Evolutionary conservation across 371 early-diverging fungal genomes (phyloP).

Genomic region (Lichtheimia ornata): DNA sequence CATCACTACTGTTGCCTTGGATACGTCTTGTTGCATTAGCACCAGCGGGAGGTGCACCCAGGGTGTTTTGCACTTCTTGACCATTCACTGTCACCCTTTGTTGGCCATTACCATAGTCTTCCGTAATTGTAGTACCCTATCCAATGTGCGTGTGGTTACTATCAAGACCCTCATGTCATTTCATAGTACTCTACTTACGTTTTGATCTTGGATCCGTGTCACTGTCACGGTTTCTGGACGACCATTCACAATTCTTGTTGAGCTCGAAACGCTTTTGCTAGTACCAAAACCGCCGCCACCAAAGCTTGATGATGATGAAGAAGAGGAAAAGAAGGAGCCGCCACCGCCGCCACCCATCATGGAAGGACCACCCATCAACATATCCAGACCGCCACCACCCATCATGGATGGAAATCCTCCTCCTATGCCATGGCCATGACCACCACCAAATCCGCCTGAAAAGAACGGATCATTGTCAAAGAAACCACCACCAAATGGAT

Average conservation of each 20-base stretch:
- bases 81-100: constrained; percentile 34
- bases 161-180: not conserved
- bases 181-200: constrained; percentile 18
- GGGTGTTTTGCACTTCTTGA: constrained; percentile 25
- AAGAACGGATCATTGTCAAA: constrained; percentile 4
- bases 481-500: too few relatives aligned
- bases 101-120: constrained; percentile 42
- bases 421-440: not conserved
- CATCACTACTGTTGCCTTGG: too few relatives aligned
- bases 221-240: constrained; percentile 32
- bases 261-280: not conserved
- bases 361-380: constrained; percentile 6
- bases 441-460: not conserved
- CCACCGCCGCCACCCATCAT: constrained; percentile 5
- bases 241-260: constrained; percentile 36
- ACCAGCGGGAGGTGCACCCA: not conserved
- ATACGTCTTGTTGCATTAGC: too few relatives aligned
- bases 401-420: constrained; percentile 4
- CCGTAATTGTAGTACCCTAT: constrained; percentile 37
- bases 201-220: constrained; percentile 34
- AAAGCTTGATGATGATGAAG: not conserved
- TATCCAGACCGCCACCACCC: not conserved
- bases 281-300: constrained; percentile 1
- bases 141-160: not conserved
- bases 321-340: not conserved